Evolutionary conservation across 2,329 filamentous ascomycete species (phyloP).

Genomic region (Samsoniella hepiali): DNA sequence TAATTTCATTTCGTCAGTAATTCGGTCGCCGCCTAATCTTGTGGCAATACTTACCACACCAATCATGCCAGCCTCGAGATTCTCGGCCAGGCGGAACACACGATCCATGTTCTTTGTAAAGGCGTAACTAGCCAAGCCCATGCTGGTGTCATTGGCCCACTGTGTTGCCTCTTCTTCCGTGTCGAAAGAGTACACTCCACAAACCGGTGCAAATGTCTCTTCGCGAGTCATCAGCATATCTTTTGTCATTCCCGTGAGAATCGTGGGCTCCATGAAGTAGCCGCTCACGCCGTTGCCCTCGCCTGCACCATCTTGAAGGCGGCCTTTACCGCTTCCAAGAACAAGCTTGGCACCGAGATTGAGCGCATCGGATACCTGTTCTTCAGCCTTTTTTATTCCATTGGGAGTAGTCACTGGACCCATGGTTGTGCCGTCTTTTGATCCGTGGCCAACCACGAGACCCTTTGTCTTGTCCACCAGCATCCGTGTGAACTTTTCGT

Average conservation of each 20-base stretch:
- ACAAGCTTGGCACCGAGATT: slow-evolving; percentile 12
- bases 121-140: slow-evolving; percentile 71
- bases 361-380: slow-evolving; percentile 58
- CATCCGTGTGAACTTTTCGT: slow-evolving; percentile 56
- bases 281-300: slow-evolving; percentile 46
- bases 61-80: slow-evolving; percentile 45
- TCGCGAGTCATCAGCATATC: slow-evolving; percentile 66
- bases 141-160: slow-evolving; percentile 62
- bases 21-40: too few relatives aligned
- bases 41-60: slow-evolving; percentile 34
- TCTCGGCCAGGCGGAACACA: slow-evolving; percentile 42
- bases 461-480: slow-evolving; percentile 50
- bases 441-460: slow-evolving; percentile 61
- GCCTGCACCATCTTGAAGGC: slow-evolving; percentile 27
- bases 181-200: slow-evolving; percentile 65
- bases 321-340: slow-evolving; percentile 14
- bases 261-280: slow-evolving; percentile 67
- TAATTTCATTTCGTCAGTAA: background rate
- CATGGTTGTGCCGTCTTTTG: slow-evolving; percentile 36
- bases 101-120: slow-evolving; percentile 50
- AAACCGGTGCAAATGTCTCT: slow-evolving; percentile 71
- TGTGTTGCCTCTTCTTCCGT: slow-evolving; percentile 67
- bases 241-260: slow-evolving; percentile 62
- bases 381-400: slow-evolving; percentile 34
- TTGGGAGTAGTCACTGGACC: slow-evolving; percentile 36